Conservation (phyloP, 2,329 filamentous ascomycete genomes). For the Xylogone sp. region DNA sequence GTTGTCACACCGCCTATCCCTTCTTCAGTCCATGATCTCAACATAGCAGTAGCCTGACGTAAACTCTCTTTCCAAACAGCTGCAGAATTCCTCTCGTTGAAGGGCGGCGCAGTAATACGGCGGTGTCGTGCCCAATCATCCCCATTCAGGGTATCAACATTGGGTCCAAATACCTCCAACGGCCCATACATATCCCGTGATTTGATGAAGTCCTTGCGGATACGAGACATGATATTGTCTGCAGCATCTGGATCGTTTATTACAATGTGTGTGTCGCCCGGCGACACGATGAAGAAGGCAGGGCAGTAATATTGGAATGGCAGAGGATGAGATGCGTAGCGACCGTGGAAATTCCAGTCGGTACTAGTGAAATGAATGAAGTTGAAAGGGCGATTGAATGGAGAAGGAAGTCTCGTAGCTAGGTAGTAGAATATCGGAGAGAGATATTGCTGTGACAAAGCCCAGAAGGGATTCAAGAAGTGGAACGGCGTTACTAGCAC, state of each 20-base stretch:
- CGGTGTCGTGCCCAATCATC: conserved; percentile 40
- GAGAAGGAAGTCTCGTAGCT: conserved; percentile 5
- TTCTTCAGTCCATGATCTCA: conserved; percentile 18
- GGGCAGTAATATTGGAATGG: conserved; percentile 5
- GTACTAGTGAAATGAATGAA: conserved; percentile 5
- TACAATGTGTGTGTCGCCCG: conserved; percentile 4
- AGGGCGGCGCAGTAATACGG: conserved; percentile 35
- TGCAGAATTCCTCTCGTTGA: conserved; percentile 38
- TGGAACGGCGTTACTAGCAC: conserved; percentile 9
- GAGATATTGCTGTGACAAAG: conserved; percentile 1
- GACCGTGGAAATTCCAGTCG: conserved; percentile 6
- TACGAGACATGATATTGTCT: conserved; percentile 10
- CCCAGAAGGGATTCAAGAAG: conserved; percentile 5
- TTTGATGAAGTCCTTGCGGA: conserved; percentile 13
- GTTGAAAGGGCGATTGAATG: neutral
- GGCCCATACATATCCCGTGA: conserved; percentile 10
- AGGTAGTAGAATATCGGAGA: conserved; percentile 4
- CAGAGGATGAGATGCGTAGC: conserved; percentile 7
- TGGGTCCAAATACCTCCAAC: conserved; percentile 29
- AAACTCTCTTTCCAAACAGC: conserved; percentile 35
- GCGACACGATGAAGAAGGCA: conserved; percentile 9
- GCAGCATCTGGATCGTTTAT: conserved; percentile 9
- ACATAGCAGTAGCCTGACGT: conserved; percentile 29
- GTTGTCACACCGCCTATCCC: conserved; percentile 7
- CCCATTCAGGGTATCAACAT: conserved; percentile 28